phyloP scores from a whole-genome alignment of 2,329 filamentous ascomycete species.

The Geosmithia flava region DNA sequence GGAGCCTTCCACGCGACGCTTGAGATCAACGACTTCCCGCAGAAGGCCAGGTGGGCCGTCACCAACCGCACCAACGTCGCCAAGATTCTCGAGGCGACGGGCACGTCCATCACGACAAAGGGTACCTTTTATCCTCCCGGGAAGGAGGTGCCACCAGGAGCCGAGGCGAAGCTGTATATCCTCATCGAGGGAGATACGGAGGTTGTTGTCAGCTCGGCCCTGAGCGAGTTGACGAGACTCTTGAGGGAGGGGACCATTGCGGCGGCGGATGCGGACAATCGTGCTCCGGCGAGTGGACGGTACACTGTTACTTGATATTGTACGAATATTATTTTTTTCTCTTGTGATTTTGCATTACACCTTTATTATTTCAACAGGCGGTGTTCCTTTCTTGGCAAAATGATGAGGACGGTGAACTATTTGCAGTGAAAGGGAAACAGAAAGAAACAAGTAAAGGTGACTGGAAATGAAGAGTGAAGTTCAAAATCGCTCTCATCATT shows the following conservation, averaged over 20 bases:
- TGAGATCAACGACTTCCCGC: constrained; percentile 98
- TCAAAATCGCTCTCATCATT: too few relatives aligned
- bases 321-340: background rate
- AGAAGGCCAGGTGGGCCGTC: constrained; percentile 96
- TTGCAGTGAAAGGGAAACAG: too few relatives aligned
- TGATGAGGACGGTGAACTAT: background rate
- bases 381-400: too few relatives aligned
- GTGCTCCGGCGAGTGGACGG: constrained; percentile 65
- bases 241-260: constrained; percentile 85
- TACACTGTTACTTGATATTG: constrained; percentile 66
- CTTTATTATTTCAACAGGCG: too few relatives aligned
- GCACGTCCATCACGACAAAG: constrained; percentile 94
- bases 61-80: constrained; percentile 97
- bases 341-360: too few relatives aligned
- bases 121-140: constrained; percentile 77
- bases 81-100: constrained; percentile 91
- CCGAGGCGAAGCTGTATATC: constrained; percentile 92
- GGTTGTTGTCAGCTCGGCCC: constrained; percentile 77
- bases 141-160: constrained; percentile 63
- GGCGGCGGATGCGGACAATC: constrained; percentile 73
- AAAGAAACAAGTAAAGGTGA: too few relatives aligned
- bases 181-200: constrained; percentile 96
- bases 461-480: too few relatives aligned
- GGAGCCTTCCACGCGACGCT: constrained; percentile 93
- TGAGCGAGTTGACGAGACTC: constrained; percentile 78